These are phyloP conservation scores for Camellia lanceoleosa DNA, from an alignment of 148 eudicot genomes.

Conservation along the genomic window DNA sequence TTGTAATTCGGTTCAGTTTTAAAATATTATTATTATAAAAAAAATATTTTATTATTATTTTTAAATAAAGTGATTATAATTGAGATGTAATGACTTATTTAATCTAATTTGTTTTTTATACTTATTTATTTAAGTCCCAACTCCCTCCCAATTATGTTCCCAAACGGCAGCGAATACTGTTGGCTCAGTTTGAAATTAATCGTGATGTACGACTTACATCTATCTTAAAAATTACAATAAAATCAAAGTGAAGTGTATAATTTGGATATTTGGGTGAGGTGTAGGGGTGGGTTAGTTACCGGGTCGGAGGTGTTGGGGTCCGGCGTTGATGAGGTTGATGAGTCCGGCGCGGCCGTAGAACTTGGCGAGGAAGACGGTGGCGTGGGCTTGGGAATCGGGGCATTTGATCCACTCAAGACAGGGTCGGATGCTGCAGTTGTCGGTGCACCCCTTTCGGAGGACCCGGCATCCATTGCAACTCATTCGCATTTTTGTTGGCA, in stretches of 20 bases:
- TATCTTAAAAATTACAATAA: not conserved
- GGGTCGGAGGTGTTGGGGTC: constrained; percentile 74
- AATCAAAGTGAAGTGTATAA: too few relatives aligned
- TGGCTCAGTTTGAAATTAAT: too few relatives aligned
- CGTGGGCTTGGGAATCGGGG: constrained; percentile 73
- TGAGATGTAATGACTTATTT: too few relatives aligned
- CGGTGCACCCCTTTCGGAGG: constrained; percentile 72
- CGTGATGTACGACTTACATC: not conserved
- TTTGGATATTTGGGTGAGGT: too few relatives aligned
- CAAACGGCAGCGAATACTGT: too few relatives aligned
- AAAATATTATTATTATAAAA: too few relatives aligned
- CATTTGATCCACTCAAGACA: constrained; percentile 73
- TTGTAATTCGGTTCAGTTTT: too few relatives aligned
- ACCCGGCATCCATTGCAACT: constrained; percentile 88
- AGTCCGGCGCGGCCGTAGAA: constrained; percentile 92
- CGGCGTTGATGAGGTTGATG: constrained; percentile 69
- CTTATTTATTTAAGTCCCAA: too few relatives aligned
- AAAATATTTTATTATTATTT: too few relatives aligned
- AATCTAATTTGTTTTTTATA: too few relatives aligned
- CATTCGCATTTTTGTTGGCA: constrained; percentile 54
- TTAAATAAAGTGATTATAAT: too few relatives aligned
- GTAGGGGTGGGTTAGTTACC: constrained; percentile 28
- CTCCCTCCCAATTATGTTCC: too few relatives aligned
- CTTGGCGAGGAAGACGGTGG: constrained; percentile 86
- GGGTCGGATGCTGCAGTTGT: constrained; percentile 61